These are phyloP conservation scores for Cyberlindnera xishuangbannaensis DNA, from an alignment of 805 yeast genomes.

Conservation along the genomic window DNA sequence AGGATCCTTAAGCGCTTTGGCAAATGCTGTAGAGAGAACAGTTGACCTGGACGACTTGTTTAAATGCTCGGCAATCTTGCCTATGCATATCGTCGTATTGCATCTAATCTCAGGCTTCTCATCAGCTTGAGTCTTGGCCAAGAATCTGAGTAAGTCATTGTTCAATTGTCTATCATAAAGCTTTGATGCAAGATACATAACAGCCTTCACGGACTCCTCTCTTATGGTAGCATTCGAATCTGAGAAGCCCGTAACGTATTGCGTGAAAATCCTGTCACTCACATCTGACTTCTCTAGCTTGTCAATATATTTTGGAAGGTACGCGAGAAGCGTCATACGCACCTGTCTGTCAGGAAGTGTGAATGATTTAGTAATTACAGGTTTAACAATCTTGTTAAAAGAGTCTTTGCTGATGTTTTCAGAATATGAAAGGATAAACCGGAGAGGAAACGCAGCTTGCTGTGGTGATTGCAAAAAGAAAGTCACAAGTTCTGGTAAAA, in stretches of 20 bases:
- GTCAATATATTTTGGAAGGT: conserved; percentile 50
- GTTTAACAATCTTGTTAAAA: conserved; percentile 43
- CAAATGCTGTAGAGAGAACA: conserved; percentile 82
- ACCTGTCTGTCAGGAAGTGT: conserved; percentile 69
- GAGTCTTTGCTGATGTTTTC: conserved; percentile 29
- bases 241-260: conserved; percentile 72
- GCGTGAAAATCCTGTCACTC: conserved; percentile 61
- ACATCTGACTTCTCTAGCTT: conserved; percentile 54
- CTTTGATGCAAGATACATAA: conserved; percentile 50
- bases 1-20: conserved; percentile 77
- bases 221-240: conserved; percentile 81
- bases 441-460: conserved; percentile 26
- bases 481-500: conserved; percentile 64
- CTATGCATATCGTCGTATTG: conserved; percentile 65
- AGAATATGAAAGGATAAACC: conserved; percentile 27
- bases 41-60: conserved; percentile 53
- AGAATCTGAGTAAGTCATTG: conserved; percentile 71
- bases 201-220: conserved; percentile 70
- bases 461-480: conserved; percentile 31
- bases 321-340: conserved; percentile 62
- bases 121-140: conserved; percentile 81
- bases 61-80: conserved; percentile 56
- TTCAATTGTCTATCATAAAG: conserved; percentile 77
- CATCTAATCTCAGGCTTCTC: conserved; percentile 71
- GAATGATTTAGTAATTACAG: conserved; percentile 60